Conservation (phyloP, 306 rosid genomes). For the Arachis hypogaea region DNA sequence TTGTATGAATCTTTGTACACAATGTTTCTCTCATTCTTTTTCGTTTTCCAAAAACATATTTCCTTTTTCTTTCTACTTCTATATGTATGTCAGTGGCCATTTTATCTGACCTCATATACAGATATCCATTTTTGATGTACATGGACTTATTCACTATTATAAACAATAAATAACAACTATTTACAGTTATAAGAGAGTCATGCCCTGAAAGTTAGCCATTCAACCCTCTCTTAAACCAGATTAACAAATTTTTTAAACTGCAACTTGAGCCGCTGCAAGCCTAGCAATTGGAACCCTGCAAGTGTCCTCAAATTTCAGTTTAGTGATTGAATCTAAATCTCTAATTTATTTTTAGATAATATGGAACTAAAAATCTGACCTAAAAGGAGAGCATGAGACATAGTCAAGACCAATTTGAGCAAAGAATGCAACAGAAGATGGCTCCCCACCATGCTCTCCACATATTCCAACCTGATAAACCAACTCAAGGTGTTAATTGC, state of each 20-base stretch:
- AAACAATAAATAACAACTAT: conserved; percentile 34
- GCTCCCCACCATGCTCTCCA: conserved; percentile 99
- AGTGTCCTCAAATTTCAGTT: conserved; percentile 31
- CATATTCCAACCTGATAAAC: conserved; percentile 88
- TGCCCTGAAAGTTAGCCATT: conserved; percentile 7
- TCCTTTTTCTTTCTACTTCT: conserved; percentile 23
- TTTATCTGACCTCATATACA: conserved; percentile 22
- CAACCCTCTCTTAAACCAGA: conserved; percentile 20
- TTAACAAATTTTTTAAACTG: conserved; percentile 33
- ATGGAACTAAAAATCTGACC: conserved; percentile 45
- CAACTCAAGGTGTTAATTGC: not conserved
- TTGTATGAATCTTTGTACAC: conserved; percentile 32
- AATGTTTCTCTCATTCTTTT: conserved; percentile 16
- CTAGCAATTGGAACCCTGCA: conserved; percentile 96
- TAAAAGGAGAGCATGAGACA: conserved; percentile 98
- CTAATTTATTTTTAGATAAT: conserved; percentile 4
- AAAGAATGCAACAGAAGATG: conserved; percentile 93
- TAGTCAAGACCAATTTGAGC: conserved; percentile 94
- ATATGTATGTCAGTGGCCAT: conserved; percentile 36
- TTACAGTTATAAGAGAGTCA: conserved; percentile 33
- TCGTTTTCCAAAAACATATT: conserved; percentile 15
- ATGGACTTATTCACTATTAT: not conserved
- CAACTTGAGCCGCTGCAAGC: conserved; percentile 97
- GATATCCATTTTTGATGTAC: conserved; percentile 29
- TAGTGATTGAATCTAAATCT: not conserved